Conservation (phyloP, 2,329 filamentous ascomycete species). For the Xylariaceae sp. region DNA sequence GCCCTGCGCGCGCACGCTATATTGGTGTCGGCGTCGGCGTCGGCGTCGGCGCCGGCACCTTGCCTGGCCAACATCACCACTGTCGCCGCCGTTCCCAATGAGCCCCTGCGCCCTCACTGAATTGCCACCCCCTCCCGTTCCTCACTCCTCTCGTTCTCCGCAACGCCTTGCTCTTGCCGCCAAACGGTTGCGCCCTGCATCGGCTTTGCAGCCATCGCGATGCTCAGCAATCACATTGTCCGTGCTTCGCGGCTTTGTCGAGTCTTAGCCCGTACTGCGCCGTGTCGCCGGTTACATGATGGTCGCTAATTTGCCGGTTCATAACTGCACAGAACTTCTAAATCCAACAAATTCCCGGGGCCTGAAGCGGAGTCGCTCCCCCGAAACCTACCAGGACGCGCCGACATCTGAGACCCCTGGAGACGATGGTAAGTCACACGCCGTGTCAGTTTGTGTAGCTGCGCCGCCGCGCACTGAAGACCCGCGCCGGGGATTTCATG, state of each 20-base stretch:
- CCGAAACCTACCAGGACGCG: conserved; percentile 59
- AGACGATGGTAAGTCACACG: conserved; percentile 68
- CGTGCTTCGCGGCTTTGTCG: conserved; percentile 17
- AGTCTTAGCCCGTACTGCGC: conserved; percentile 16
- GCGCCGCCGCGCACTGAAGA: conserved; percentile 15
- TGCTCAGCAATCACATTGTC: conserved; percentile 18
- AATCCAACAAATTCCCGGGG: conserved; percentile 57
- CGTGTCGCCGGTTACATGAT: conserved; percentile 19
- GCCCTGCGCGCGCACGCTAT: conserved; percentile 13
- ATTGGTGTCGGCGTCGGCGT: background rate
- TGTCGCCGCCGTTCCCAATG: conserved; percentile 12
- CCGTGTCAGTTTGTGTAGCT: conserved; percentile 30
- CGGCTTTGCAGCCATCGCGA: conserved; percentile 12
- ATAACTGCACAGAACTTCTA: conserved; percentile 43
- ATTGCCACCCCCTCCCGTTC: conserved; percentile 3
- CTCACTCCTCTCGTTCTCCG: background rate
- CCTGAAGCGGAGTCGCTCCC: conserved; percentile 76
- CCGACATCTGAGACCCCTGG: conserved; percentile 53
- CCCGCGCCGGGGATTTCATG: background rate
- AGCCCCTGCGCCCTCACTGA: conserved; percentile 18
- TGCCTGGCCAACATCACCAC: conserved; percentile 1
- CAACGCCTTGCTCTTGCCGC: background rate
- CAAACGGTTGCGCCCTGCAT: conserved; percentile 1
- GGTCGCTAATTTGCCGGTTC: conserved; percentile 21
- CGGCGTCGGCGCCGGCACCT: background rate